Evolutionary conservation across 2,329 filamentous ascomycete genomes (phyloP).

Genomic region (Ceratocystis diversiconidia): DNA sequence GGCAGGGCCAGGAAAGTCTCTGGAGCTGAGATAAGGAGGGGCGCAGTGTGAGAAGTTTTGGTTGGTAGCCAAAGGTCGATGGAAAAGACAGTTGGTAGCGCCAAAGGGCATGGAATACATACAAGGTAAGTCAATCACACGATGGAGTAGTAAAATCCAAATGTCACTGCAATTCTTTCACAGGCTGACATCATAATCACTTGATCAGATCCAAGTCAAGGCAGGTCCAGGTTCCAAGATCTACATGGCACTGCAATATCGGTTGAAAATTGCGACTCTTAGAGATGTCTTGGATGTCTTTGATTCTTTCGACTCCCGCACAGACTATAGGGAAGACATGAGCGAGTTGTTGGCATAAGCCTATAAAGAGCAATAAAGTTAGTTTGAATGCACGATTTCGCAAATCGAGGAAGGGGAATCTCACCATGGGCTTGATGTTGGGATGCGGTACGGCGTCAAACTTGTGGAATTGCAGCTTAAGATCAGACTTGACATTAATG

Average conservation of each 20-base stretch:
- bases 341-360: conserved; percentile 76
- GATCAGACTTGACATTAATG: conserved; percentile 87
- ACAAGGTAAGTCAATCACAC: background rate
- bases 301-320: conserved; percentile 5
- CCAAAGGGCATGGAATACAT: background rate
- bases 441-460: conserved; percentile 97
- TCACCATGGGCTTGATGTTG: conserved; percentile 81
- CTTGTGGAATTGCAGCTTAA: conserved; percentile 82
- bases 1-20: conserved; percentile 30
- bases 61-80: background rate
- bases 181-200: background rate
- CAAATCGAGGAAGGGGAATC: conserved; percentile 19
- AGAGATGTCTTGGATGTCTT: conserved; percentile 9
- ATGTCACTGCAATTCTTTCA: background rate
- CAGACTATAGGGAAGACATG: conserved; percentile 35
- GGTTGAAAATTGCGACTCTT: background rate
- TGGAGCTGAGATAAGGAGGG: conserved; percentile 26
- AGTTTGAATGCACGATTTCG: background rate
- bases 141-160: background rate
- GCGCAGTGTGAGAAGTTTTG: background rate
- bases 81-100: background rate
- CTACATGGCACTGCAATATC: background rate
- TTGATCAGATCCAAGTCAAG: background rate
- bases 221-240: background rate
- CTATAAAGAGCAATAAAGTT: conserved; percentile 28